phyloP scores from a whole-genome alignment of 2,329 filamentous ascomycete genomes.

The Trichoderma arundinaceum region DNA sequence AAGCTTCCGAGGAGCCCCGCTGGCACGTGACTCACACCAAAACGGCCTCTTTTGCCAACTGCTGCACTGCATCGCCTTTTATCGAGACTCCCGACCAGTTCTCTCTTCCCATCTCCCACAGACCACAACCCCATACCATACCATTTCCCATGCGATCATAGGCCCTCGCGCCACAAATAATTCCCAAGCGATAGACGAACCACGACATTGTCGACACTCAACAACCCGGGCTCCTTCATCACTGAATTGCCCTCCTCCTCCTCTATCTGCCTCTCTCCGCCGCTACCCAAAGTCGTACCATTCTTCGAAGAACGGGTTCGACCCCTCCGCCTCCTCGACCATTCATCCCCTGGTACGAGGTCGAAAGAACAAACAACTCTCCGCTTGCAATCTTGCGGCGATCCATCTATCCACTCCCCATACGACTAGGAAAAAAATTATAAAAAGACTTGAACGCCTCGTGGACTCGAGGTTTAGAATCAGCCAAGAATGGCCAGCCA shows the following conservation, averaged over 20 bases:
- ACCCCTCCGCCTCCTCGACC: conserved; percentile 5
- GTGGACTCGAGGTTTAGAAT: conserved; percentile 40
- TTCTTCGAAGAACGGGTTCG: conserved; percentile 18
- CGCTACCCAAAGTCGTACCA: conserved; percentile 25
- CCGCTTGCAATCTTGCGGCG: conserved; percentile 36
- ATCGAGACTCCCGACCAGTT: conserved; percentile 27
- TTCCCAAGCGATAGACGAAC: conserved; percentile 24
- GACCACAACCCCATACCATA: conserved; percentile 8
- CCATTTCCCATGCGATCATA: conserved; percentile 15
- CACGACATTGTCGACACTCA: conserved; percentile 14
- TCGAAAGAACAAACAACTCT: conserved; percentile 14
- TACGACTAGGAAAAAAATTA: conserved; percentile 21
- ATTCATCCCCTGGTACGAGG: conserved; percentile 7
- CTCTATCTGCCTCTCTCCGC: conserved; percentile 15
- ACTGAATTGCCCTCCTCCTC: conserved; percentile 22
- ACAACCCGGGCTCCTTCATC: conserved; percentile 20
- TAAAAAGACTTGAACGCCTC: conserved; percentile 35
- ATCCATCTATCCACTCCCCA: conserved; percentile 27
- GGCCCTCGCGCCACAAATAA: conserved; percentile 24
- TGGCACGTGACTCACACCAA: conserved; percentile 43
- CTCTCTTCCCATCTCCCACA: conserved; percentile 23
- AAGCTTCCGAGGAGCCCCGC: conserved; percentile 39
- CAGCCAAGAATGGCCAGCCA: conserved; percentile 51
- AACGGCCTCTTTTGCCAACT: conserved; percentile 36
- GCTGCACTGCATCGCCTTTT: conserved; percentile 39